phyloP scores from a whole-genome alignment of 1,284 basidiomycete genomes.

The Apiotrichum gracile region DNA sequence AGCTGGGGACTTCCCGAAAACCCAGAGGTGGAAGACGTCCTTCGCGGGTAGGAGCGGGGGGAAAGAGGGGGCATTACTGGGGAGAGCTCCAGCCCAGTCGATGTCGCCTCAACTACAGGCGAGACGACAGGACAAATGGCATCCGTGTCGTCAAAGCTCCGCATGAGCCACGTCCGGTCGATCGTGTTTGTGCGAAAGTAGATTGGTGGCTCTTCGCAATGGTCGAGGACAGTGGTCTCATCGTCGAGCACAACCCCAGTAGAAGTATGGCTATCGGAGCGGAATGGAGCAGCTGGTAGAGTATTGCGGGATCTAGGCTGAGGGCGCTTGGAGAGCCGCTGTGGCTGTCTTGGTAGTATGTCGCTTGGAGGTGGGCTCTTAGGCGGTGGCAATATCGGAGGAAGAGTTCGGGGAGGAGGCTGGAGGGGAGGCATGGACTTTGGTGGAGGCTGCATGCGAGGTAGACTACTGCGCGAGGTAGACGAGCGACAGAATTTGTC shows the following conservation, averaged over 20 bases:
- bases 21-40: too few species aligned
- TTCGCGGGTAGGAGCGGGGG: too few species aligned
- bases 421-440: not conserved
- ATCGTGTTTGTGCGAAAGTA: not conserved
- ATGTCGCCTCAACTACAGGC: too few species aligned
- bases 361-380: not conserved
- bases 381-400: not conserved
- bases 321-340: not conserved
- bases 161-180: not conserved
- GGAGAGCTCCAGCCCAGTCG: too few species aligned
- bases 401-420: not conserved
- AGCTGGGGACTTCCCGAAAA: too few species aligned
- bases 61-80: too few species aligned
- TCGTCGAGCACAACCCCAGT: not conserved
- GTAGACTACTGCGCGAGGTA: not conserved
- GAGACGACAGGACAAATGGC: too few species aligned
- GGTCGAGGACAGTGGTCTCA: not conserved
- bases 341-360: not conserved
- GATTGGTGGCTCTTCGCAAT: not conserved
- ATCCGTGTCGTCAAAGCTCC: not conserved
- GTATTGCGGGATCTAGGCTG: not conserved
- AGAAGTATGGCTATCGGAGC: not conserved
- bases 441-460: not conserved
- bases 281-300: not conserved
- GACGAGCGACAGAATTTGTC: not conserved